Evolutionary conservation across 768 basidiomycete species (phyloP).

Genomic region (Phaeotremella fagi): DNA sequence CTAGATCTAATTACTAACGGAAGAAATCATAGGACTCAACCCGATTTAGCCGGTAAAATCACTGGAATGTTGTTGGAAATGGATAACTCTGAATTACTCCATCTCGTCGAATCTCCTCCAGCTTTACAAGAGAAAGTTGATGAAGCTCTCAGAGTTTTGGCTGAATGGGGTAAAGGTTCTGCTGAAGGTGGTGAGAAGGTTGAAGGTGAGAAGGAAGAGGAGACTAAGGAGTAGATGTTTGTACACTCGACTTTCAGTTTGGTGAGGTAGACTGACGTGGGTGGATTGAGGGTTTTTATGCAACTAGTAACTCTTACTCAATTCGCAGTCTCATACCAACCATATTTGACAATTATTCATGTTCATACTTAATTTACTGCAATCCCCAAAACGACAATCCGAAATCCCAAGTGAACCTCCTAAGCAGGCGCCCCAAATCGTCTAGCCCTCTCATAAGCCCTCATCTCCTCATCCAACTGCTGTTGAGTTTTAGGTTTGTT

Average conservation of each 20-base stretch:
- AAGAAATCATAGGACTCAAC: conserved; percentile 59
- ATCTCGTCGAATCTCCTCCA: conserved; percentile 75
- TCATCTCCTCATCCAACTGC: conserved; percentile 44
- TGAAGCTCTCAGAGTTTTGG: conserved; percentile 82
- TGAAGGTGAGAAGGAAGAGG: conserved; percentile 6
- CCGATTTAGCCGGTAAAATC: conserved; percentile 95
- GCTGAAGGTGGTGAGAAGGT: conserved; percentile 11
- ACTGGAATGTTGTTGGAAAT: conserved; percentile 99
- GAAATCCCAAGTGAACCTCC: too few species aligned
- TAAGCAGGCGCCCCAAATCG: conserved; percentile 22
- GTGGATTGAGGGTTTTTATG: neutral
- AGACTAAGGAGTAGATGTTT: conserved; percentile 16
- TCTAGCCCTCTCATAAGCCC: conserved; percentile 27
- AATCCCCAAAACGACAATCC: neutral
- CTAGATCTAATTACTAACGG: neutral
- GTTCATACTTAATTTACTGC: neutral
- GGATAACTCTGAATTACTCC: conserved; percentile 89
- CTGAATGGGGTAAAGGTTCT: conserved; percentile 64
- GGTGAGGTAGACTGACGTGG: neutral
- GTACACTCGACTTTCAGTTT: neutral
- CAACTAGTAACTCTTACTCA: neutral
- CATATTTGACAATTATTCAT: neutral
- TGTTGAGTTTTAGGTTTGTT: conserved; percentile 39
- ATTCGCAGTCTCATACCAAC: neutral
- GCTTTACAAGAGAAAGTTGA: conserved; percentile 83